Evolutionary conservation across 2,329 filamentous ascomycete genomes (phyloP), one percentile per base, ranked within the genome.

Genomic region (Exutisphaerella laricina): DNA sequence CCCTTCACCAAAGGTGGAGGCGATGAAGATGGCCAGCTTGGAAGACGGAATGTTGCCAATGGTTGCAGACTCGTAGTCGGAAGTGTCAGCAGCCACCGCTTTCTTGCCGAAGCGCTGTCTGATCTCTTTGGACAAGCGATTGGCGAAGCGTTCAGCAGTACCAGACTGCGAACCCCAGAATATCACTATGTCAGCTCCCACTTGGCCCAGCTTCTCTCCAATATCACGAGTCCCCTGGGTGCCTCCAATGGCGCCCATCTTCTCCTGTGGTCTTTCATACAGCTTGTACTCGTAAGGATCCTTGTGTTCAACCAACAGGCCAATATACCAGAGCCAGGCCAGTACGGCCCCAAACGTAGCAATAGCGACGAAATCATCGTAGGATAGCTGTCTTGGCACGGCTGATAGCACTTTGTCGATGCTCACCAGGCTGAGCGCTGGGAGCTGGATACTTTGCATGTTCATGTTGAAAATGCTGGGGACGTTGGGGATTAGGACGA

Each of bases 111-210:
- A 71, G 13, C 63, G 60, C 21, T 59, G 57, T 13, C 59, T 55
- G 32, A 62, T 62, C 36, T 73, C 70, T 34, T 64, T 60, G 3
- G 62, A 62, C 1, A 73, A 55, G 4, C 62, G 60, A 37, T 63
- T 62, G 5, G 70, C 69, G 38, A 71, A 64, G 7, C 62, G 60
- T 47, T 72, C 69, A 0, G 69, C 67, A 0, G 69, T 71, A 6
- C 70, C 70, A 3, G 69, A 70, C 46, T 73, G 70, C 2, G 70
- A 72, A n/a, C 69, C 69, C 66, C 67, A 73, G 58, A 73, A 70
- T 25, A 73, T 61, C 16, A 71, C 66, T 28, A 58, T 60, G 39
- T 51, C 60, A 47, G 35, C 53, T 14, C 39, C 57, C 1, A 63
- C 59, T 43, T 72, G 65, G 21, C 63, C 59, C 8, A 72, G 53